phyloP scores from a whole-genome alignment of 192 early-diverging fungal species.

The Coemansia sp. region DNA sequence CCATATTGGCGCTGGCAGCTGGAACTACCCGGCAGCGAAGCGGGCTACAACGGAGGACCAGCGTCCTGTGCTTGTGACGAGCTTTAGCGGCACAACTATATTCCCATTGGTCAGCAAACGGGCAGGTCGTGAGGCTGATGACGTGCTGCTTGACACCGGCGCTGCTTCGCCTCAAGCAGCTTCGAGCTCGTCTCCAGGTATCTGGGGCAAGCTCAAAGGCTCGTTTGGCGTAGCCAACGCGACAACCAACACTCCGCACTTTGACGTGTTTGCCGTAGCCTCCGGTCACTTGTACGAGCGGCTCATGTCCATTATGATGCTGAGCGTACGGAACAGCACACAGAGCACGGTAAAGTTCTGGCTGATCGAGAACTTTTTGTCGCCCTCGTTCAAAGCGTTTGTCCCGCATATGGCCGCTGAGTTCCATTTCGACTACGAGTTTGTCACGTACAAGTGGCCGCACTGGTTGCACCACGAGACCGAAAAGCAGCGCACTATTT shows the following conservation, averaged over 20 bases:
- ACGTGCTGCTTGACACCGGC: constrained; percentile 56
- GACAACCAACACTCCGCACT: constrained; percentile 42
- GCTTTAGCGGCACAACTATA: constrained; percentile 80
- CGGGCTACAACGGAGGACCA: constrained; percentile 26
- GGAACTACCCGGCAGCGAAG: constrained; percentile 41
- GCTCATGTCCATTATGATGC: constrained; percentile 96
- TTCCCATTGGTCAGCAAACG: constrained; percentile 81
- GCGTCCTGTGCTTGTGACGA: constrained; percentile 63
- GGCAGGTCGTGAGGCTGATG: constrained; percentile 73
- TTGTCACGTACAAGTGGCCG: constrained; percentile 99
- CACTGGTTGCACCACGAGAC: constrained; percentile 90
- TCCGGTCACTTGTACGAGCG: constrained; percentile 98
- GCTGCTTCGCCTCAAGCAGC: neutral
- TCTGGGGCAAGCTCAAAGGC: constrained; percentile 47
- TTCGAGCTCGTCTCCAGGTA: neutral
- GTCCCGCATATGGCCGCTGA: constrained; percentile 83
- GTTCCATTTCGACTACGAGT: constrained; percentile 90
- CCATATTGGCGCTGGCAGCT: constrained; percentile 31
- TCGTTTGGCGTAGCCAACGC: constrained; percentile 10
- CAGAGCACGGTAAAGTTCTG: constrained; percentile 94
- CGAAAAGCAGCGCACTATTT: constrained; percentile 96
- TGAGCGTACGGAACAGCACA: constrained; percentile 86
- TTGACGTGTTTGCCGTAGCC: constrained; percentile 98
- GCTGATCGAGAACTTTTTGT: constrained; percentile 98
- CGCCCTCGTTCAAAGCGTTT: constrained; percentile 93